Percentiles rank a stretch among this genome's conserved stretches.
phyloP scores from a whole-genome alignment of 2,329 filamentous ascomycete species.

The Fusarium sp. region DNA sequence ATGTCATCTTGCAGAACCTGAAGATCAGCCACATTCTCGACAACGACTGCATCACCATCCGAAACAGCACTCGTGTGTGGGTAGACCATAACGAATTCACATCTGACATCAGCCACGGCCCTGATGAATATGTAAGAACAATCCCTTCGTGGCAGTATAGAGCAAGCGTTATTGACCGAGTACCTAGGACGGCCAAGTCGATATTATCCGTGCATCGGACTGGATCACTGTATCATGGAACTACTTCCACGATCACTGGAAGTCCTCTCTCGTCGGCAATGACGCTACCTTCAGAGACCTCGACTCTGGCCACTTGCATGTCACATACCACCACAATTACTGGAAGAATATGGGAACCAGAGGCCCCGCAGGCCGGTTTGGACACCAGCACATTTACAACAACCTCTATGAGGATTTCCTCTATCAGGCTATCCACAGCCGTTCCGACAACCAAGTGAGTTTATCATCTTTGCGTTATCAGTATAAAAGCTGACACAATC shows the following conservation, averaged over 20 bases:
- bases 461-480: fast-evolving
- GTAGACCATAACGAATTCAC: conserved; percentile 59
- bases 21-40: conserved; percentile 50
- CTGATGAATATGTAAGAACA: conserved; percentile 48
- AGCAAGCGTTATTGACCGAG: not conserved
- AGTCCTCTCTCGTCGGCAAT: conserved; percentile 56
- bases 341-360: conserved; percentile 57
- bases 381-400: conserved; percentile 60
- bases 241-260: conserved; percentile 61
- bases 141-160: too few relatives aligned
- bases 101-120: conserved; percentile 52
- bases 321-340: conserved; percentile 62
- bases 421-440: conserved; percentile 59
- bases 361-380: conserved; percentile 59
- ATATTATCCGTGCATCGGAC: conserved; percentile 56
- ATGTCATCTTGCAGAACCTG: conserved; percentile 54
- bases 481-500: not conserved
- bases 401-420: conserved; percentile 58
- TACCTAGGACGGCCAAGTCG: conserved; percentile 54
- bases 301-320: conserved; percentile 55
- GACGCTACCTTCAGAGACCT: conserved; percentile 50
- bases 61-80: conserved; percentile 57
- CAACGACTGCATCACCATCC: conserved; percentile 55
- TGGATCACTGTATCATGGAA: conserved; percentile 59
- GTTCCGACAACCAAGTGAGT: conserved; percentile 53